Conservation (phyloP, 2,329 filamentous ascomycete species). For the Xylaria sp. region DNA sequence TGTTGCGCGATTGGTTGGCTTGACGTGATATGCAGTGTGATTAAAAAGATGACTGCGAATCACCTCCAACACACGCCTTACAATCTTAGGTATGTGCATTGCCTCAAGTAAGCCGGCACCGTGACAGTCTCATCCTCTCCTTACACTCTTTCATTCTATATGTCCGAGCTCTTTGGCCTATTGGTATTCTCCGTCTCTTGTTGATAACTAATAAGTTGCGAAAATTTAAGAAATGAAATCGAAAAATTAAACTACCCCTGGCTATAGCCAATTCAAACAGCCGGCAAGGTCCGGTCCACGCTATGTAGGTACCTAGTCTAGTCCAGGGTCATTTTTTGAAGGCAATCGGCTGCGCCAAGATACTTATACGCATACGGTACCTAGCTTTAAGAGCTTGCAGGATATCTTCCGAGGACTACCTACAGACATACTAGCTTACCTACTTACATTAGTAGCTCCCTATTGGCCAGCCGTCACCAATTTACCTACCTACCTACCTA, state of each 20-base stretch:
- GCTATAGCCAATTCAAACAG: not conserved
- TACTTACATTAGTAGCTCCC: not conserved
- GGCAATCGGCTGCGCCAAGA: slow-evolving; percentile 15
- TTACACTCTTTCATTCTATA: too few relatives aligned
- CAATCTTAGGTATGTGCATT: not conserved
- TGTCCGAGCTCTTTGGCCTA: too few relatives aligned
- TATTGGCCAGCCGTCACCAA: too few relatives aligned
- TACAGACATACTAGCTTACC: not conserved
- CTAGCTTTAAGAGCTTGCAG: slow-evolving; percentile 31
- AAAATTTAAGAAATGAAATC: too few relatives aligned
- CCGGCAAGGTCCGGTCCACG: not conserved
- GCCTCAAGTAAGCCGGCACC: too few relatives aligned
- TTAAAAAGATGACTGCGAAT: slow-evolving; percentile 7
- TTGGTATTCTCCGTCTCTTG: too few relatives aligned
- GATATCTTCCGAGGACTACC: not conserved
- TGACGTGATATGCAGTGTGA: slow-evolving; percentile 35
- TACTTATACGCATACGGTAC: not conserved
- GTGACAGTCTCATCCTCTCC: not conserved
- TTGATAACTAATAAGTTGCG: too few relatives aligned
- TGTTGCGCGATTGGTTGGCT: slow-evolving; percentile 39
- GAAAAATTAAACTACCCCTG: too few relatives aligned
- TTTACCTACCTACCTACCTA: too few relatives aligned
- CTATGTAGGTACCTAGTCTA: not conserved
- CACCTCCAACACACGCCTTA: slow-evolving; percentile 3
- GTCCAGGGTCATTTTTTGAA: not conserved